Evolutionary conservation across 805 yeast species (phyloP).

Genomic region (Lipomyces anomalus): DNA sequence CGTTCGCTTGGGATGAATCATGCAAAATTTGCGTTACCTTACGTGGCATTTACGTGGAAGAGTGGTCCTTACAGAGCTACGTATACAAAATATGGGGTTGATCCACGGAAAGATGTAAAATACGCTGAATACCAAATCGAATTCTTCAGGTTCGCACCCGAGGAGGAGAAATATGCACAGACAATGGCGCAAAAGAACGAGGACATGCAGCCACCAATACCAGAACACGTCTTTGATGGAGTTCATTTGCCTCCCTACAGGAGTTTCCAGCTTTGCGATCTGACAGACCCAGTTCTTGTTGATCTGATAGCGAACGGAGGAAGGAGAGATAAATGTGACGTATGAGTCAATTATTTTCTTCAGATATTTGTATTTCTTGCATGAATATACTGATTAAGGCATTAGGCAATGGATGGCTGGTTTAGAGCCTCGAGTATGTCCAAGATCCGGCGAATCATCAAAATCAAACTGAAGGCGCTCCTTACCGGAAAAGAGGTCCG

Average conservation of each 20-base stretch:
- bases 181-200: conserved; percentile 27
- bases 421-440: conserved; percentile 54
- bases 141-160: conserved; percentile 54
- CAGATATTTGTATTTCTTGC: too few species aligned
- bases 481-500: conserved; percentile 7
- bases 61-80: conserved; percentile 96
- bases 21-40: conserved; percentile 74
- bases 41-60: conserved; percentile 71
- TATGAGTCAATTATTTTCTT: too few species aligned
- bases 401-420: conserved; percentile 88
- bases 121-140: conserved; percentile 76
- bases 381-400: too few species aligned
- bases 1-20: conserved; percentile 32
- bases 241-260: conserved; percentile 59
- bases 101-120: conserved; percentile 55
- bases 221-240: conserved; percentile 65
- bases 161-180: conserved; percentile 12
- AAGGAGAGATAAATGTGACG: conserved; percentile 43
- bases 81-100: conserved; percentile 69
- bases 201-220: conserved; percentile 21
- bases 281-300: conserved; percentile 58
- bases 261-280: conserved; percentile 73
- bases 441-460: conserved; percentile 60
- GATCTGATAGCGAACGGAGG: conserved; percentile 39
- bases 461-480: conserved; percentile 63